phyloP scores from a whole-genome alignment of 371 early-diverging fungal species.

The Vairimorpha ceranae region DNA sequence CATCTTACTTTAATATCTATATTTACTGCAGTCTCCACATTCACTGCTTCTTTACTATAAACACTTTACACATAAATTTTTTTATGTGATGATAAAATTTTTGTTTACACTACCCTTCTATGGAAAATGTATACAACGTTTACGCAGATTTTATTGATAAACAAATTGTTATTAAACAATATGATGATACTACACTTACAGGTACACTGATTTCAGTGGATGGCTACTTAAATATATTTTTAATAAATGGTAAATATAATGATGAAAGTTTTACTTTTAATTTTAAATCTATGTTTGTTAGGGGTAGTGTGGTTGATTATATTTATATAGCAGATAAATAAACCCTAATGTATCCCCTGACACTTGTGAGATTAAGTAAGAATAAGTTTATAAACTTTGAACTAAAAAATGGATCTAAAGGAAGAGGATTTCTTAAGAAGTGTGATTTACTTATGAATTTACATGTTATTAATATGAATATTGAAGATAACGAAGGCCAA shows the following conservation, averaged over 20 bases:
- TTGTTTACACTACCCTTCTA: background rate
- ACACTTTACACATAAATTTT: too few species aligned
- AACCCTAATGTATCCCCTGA: slow-evolving; percentile 63
- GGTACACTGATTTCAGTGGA: background rate
- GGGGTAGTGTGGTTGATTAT: background rate
- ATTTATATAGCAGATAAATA: background rate
- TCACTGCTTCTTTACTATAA: too few species aligned
- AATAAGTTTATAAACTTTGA: slow-evolving; percentile 56
- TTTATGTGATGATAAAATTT: background rate
- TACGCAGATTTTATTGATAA: background rate
- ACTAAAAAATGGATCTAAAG: slow-evolving; percentile 55
- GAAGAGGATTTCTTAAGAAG: slow-evolving; percentile 53
- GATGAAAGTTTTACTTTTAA: too few species aligned
- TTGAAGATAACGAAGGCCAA: slow-evolving; percentile 31
- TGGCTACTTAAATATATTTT: background rate
- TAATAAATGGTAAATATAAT: background rate
- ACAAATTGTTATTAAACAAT: background rate
- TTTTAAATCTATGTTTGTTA: background rate
- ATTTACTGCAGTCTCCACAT: too few species aligned
- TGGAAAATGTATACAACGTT: slow-evolving; percentile 3
- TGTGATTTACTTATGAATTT: slow-evolving; percentile 64
- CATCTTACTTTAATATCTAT: too few species aligned
- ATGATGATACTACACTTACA: background rate
- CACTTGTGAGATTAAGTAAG: slow-evolving; percentile 61
- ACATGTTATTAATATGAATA: slow-evolving; percentile 52